Conservation (phyloP, 2,329 filamentous ascomycete genomes). For the Fusarium pseudograminearum region DNA sequence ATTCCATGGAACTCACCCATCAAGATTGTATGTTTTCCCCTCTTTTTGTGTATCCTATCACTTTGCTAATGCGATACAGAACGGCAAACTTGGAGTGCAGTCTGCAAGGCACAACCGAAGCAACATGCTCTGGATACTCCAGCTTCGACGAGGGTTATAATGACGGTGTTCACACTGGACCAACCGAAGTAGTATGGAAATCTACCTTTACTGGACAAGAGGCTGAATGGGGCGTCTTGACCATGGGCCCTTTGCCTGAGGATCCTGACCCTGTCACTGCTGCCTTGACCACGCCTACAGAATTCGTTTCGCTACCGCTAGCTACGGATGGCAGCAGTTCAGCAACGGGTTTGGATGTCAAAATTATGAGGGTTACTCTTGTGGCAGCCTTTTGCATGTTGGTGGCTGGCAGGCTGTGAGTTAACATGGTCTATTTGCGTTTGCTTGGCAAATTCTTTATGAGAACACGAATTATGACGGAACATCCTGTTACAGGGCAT, state of each 20-base stretch:
- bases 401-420: conserved; percentile 17
- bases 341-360: not conserved
- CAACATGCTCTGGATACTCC: conserved; percentile 63
- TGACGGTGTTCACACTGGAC: conserved; percentile 56
- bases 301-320: conserved; percentile 31
- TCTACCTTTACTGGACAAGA: conserved; percentile 57
- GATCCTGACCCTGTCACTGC: conserved; percentile 46
- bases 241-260: conserved; percentile 55
- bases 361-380: conserved; percentile 2
- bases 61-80: conserved; percentile 46
- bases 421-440: not conserved
- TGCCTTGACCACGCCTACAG: conserved; percentile 36
- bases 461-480: conserved; percentile 16
- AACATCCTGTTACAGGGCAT: not conserved
- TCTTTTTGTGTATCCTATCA: not conserved
- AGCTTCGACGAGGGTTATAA: conserved; percentile 57
- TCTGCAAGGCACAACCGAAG: conserved; percentile 57
- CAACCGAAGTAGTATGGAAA: conserved; percentile 60
- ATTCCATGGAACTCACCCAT: conserved; percentile 59
- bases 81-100: conserved; percentile 60
- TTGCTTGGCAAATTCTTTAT: not conserved
- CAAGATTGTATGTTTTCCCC: conserved; percentile 54
- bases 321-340: conserved; percentile 28
- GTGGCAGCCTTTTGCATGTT: conserved; percentile 10
- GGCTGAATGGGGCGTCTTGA: conserved; percentile 60